Evolutionary conservation across 2,329 filamentous ascomycete genomes (phyloP), one percentile per base, ranked within the genome.

Genomic region (Ophiocordyceps sinensis): DNA sequence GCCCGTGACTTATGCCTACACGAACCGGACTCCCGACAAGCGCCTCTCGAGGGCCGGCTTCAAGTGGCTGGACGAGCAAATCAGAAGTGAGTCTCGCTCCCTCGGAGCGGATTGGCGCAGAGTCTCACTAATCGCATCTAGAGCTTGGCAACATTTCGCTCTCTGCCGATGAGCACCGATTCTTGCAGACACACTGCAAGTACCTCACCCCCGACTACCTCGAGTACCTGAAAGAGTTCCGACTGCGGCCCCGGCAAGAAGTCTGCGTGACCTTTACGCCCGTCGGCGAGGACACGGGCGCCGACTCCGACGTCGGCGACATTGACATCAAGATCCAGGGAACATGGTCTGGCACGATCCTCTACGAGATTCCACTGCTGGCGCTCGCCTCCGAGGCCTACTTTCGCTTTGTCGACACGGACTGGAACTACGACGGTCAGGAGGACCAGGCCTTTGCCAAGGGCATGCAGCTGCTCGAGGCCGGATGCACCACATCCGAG

Each of bases 281-380:
- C 28, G 51, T 70, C 40, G 67, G 60, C 4, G 57, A 65, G 30
- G 68, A 84, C 50, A 79, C 75, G 0, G 77, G 75, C 19, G 68
- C 69, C 34, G 77, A 82, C 38, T 67, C 75, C 3, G 77, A 81
- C 43, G 52, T 81, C 36, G 91, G 91, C 36, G 81, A 88, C 44
- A 65, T 95, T 39, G 68, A 81, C 50, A 78, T 96, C 47, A 67
- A 77, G 34, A 81, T 93, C 47, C 78, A 79, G 51, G 91, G 91
- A 10, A 68, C 79, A 41, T 98, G 91, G 91, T 75, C 86, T 9
- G 87, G 95, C 50, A 96, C 91, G 0, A 98, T 98, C 43, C 75
- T 98, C 21, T 98, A 98, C 64, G 91, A 98, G 64, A 95, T 98
- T 43, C 91, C 91, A 0, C 72, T 98, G 19, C 72, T 98, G 17